Percentiles rank a stretch among this genome's conserved stretches.
Conservation (phyloP, 2,329 filamentous ascomycete species). For the Aspergillus japonicus region DNA sequence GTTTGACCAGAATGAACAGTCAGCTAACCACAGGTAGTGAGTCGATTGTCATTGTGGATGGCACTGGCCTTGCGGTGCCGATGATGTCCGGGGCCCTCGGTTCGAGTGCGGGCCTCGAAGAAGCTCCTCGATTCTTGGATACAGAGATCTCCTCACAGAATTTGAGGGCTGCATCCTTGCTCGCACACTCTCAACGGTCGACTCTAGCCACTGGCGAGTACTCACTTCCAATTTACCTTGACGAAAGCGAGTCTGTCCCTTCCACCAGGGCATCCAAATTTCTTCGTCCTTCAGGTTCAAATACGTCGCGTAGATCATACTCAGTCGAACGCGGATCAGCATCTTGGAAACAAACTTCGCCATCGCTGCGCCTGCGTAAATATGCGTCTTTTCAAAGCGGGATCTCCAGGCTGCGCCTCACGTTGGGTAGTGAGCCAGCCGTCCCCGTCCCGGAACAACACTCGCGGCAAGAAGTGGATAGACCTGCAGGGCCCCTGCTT, state of each 20-base stretch:
- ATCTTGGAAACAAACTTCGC: slow-evolving; percentile 28
- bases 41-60: slow-evolving; percentile 84
- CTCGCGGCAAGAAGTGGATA: slow-evolving; percentile 18
- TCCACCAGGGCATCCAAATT: slow-evolving; percentile 14
- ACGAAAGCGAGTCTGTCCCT: slow-evolving; percentile 19
- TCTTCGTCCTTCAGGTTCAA: slow-evolving; percentile 19
- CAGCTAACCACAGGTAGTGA: slow-evolving; percentile 77
- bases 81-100: slow-evolving; percentile 41
- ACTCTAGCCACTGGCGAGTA: slow-evolving; percentile 27
- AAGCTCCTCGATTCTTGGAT: slow-evolving; percentile 19
- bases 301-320: slow-evolving; percentile 25
- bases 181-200: slow-evolving; percentile 22
- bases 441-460: slow-evolving; percentile 17
- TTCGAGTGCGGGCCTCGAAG: slow-evolving; percentile 10
- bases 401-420: slow-evolving; percentile 33
- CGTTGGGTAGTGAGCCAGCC: slow-evolving; percentile 25
- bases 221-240: slow-evolving; percentile 31
- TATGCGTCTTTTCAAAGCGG: slow-evolving; percentile 48
- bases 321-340: slow-evolving; percentile 27
- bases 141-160: slow-evolving; percentile 12
- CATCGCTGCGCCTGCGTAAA: slow-evolving; percentile 41
- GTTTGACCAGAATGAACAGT: slow-evolving; percentile 43
- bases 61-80: slow-evolving; percentile 47
- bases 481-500: slow-evolving; percentile 53
- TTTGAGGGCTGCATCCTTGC: slow-evolving; percentile 19